Evolutionary conservation across 2,329 filamentous ascomycete genomes (phyloP), one percentile per base, ranked within the genome.

Genomic region (Colletotrichum eleusines): DNA sequence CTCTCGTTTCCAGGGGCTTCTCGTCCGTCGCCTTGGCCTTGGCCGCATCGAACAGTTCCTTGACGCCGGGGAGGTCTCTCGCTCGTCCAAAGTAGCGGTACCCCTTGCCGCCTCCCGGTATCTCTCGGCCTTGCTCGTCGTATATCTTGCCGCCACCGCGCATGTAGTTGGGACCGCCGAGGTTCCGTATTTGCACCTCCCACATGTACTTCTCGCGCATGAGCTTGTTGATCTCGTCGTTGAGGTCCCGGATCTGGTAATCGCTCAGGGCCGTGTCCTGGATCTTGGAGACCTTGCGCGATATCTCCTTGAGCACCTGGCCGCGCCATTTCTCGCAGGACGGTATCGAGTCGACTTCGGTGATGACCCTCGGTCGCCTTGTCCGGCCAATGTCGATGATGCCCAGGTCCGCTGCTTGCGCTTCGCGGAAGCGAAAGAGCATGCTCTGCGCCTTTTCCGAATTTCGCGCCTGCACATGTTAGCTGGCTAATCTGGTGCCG

Each of bases 161-260:
- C 92, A 96, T 97, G 81, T 98, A 99, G 82, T 98, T 98, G 38
- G 96, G 96, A 2, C 96, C 96, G n/a, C 96, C 96, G 31, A 98
- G 81, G 77, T 97, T 97, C 69, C 95, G 89, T 76, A 99, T 98
- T 83, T 98, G 94, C 76, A 96, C 90, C 85, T 99, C 96, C 96
- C 96, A 99, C 88, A 97, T 95, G 87, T 97, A 94, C 83, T 99
- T 99, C 85, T 99, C 96, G 74, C 94, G 91, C 94, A 99, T 98
- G 73, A 97, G 88, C 84, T 97, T 97, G 86, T 99, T 99, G 86
- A 99, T 97, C 83, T 99, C 96, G 81, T 99, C 96, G 84, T 99
- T 99, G 79, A 99, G 86, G 82, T 99, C 96, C 78, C 96, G 91
- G 81, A 99, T 94, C 86, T 98, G 96, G 85, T 93, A 98, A 86